These are phyloP conservation scores for Macrotyloma uniflorum DNA, from an alignment of 306 rosid species.

Conservation along the genomic window DNA sequence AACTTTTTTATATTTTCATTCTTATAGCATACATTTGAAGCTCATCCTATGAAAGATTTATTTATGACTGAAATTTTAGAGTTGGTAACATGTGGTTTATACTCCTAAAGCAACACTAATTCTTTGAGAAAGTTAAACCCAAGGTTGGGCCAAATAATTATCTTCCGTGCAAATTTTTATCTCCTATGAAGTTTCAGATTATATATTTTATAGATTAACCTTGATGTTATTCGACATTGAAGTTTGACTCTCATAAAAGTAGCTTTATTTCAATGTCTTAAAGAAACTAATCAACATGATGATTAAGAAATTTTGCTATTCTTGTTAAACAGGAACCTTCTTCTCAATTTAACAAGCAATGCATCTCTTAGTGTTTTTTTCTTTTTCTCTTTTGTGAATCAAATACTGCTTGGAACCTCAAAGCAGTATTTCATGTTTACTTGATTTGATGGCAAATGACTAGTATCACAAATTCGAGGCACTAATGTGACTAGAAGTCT, in stretches of 20 bases:
- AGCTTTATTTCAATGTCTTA: conserved; percentile 8
- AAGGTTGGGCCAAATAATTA: conserved; percentile 11
- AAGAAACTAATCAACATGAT: background rate
- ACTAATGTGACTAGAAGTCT: background rate
- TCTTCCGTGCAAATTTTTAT: background rate
- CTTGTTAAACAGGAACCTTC: background rate
- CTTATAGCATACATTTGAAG: conserved; percentile 19
- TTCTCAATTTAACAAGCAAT: background rate
- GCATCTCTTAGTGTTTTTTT: background rate
- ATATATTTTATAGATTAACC: background rate
- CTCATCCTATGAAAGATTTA: conserved; percentile 17
- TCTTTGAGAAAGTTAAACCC: conserved; percentile 17
- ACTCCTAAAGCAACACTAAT: conserved; percentile 4
- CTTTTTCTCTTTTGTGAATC: background rate
- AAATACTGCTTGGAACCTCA: background rate
- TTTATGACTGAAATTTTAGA: background rate
- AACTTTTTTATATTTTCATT: conserved; percentile 28
- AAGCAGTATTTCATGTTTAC: conserved; percentile 15
- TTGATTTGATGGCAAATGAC: conserved; percentile 24
- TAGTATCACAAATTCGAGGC: background rate
- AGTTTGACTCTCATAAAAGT: background rate
- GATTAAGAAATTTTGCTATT: background rate
- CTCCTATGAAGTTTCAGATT: conserved; percentile 10
- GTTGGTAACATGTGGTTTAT: conserved; percentile 16
- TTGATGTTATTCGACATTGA: background rate